Percentiles rank a stretch among this genome's conserved stretches.
Evolutionary conservation across 176 grass and related monocot species (phyloP).

Genomic region (Chloris gayana): DNA sequence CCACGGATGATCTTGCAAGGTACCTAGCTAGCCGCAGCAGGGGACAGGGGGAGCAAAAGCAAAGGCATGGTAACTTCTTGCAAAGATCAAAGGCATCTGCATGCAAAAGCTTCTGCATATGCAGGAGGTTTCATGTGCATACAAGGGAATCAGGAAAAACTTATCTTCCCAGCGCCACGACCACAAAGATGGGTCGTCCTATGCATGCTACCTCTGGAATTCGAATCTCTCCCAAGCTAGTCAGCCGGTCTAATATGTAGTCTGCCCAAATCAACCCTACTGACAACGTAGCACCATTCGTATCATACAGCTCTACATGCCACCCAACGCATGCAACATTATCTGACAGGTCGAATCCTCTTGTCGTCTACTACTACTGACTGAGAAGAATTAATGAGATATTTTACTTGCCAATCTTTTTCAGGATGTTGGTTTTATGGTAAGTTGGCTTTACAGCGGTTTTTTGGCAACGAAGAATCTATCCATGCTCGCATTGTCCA

Average conservation of each 20-base stretch:
- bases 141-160: conserved; percentile 34
- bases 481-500: conserved; percentile 15
- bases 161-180: too few relatives aligned
- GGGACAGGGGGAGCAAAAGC: conserved; percentile 46
- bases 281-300: not conserved
- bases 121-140: conserved; percentile 60
- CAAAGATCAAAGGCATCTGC: conserved; percentile 91
- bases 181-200: too few relatives aligned
- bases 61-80: conserved; percentile 99
- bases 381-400: not conserved
- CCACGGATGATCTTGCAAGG: conserved; percentile 42
- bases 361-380: not conserved
- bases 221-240: not conserved
- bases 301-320: conserved; percentile 12
- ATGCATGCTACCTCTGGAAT: conserved; percentile 1
- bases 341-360: conserved; percentile 12
- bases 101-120: conserved; percentile 72
- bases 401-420: conserved; percentile 9
- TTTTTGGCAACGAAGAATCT: conserved; percentile 40
- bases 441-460: conserved; percentile 31
- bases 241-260: not conserved
- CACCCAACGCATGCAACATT: not conserved
- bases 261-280: not conserved
- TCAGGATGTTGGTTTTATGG: conserved; percentile 20
- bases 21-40: not conserved